A percentile compares a stretch with the other conserved stretches of the same genome.
Conservation (phyloP, 176 grass and related monocot species). For the Urochloa ruziziensis region DNA sequence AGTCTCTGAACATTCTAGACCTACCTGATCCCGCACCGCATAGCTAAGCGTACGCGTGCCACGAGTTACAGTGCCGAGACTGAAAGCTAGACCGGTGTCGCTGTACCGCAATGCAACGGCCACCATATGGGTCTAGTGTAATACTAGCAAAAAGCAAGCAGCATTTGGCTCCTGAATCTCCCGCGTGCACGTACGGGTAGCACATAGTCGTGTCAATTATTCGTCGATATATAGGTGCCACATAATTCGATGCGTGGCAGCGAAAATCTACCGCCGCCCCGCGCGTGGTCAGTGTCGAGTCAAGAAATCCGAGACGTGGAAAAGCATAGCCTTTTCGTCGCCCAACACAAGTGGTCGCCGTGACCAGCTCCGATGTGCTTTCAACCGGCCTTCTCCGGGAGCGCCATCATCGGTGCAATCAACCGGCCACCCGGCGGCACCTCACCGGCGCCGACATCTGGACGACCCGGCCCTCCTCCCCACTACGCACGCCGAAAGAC, state of each 20-base stretch:
- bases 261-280: background rate
- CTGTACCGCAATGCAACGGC: background rate
- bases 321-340: constrained; percentile 1
- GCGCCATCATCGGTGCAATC: background rate
- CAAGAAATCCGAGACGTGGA: background rate
- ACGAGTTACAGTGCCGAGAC: background rate
- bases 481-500: constrained; percentile 48
- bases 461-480: constrained; percentile 8
- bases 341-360: background rate
- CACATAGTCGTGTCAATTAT: background rate
- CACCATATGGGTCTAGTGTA: no score
- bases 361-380: background rate
- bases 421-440: constrained; percentile 14
- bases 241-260: background rate
- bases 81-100: background rate
- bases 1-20: background rate
- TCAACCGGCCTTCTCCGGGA: background rate
- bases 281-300: background rate
- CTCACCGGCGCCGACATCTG: constrained; percentile 37
- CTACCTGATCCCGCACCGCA: background rate
- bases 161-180: constrained; percentile 13
- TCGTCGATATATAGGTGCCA: background rate
- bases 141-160: background rate
- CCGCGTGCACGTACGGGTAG: background rate
- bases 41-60: background rate